Conservation (phyloP, 2,329 filamentous ascomycete species). For the Botryosphaeria agaves region DNA sequence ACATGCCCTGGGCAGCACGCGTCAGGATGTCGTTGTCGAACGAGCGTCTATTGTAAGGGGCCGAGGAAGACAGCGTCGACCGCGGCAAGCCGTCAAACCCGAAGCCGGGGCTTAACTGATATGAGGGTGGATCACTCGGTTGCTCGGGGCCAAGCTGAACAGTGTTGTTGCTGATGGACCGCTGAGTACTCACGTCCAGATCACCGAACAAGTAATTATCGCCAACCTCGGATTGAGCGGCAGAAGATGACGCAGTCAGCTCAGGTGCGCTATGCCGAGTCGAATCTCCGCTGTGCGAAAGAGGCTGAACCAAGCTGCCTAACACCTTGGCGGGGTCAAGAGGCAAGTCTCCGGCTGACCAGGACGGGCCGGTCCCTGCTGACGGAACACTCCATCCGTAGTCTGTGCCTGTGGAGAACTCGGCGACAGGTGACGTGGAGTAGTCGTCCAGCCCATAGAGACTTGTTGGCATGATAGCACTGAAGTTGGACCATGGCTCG, state of each 20-base stretch:
- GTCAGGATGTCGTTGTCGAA: background rate
- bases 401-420: slow-evolving; percentile 17
- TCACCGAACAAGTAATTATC: slow-evolving; percentile 16
- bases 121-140: background rate
- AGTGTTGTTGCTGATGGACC: background rate
- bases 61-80: background rate
- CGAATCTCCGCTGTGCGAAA: slow-evolving; percentile 23
- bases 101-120: background rate
- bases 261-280: slow-evolving; percentile 19
- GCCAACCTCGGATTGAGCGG: slow-evolving; percentile 20
- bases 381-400: slow-evolving; percentile 17
- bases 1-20: background rate
- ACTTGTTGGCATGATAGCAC: background rate
- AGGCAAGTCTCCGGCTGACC: slow-evolving; percentile 22
- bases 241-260: slow-evolving; percentile 20
- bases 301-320: slow-evolving; percentile 17
- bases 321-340: slow-evolving; percentile 19
- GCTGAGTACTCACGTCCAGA: slow-evolving; percentile 10
- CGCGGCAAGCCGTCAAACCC: background rate
- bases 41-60: background rate
- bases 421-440: slow-evolving; percentile 12
- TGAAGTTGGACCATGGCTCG: background rate
- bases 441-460: background rate
- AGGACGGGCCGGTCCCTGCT: slow-evolving; percentile 15
- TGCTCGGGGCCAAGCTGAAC: background rate